phyloP scores from a whole-genome alignment of 352 stramenopile genomes.

The Pythium insidiosum region DNA sequence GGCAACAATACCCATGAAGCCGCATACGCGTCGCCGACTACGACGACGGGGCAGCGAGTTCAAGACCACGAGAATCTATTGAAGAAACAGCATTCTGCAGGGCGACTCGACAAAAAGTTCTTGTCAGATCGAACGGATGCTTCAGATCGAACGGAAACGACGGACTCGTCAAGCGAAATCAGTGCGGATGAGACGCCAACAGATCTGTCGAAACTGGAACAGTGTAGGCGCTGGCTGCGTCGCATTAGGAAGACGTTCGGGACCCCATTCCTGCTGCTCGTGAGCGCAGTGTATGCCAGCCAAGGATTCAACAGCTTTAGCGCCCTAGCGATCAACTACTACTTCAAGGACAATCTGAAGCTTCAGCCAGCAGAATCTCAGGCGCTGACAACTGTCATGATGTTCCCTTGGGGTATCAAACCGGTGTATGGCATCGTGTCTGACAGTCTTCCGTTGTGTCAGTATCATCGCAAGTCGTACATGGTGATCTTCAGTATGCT shows the following conservation, averaged over 20 bases:
- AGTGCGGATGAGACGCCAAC: neutral
- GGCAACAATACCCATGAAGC: neutral
- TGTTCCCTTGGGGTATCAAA: conserved; percentile 95
- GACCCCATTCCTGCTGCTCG: conserved; percentile 56
- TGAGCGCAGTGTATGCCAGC: conserved; percentile 88
- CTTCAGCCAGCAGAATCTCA: conserved; percentile 90
- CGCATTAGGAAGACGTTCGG: conserved; percentile 59
- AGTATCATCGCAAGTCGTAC: conserved; percentile 94
- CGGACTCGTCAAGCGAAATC: neutral
- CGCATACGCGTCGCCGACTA: conserved; percentile 1
- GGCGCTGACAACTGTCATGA: conserved; percentile 90
- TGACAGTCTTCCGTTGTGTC: conserved; percentile 92
- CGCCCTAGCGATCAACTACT: conserved; percentile 91
- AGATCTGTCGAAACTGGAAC: conserved; percentile 19
- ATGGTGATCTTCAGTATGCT: conserved; percentile 86
- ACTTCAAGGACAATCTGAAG: conserved; percentile 95
- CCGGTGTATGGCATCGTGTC: conserved; percentile 95
- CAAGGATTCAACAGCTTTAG: conserved; percentile 93
- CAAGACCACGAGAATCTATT: conserved; percentile 10
- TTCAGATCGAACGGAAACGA: conserved; percentile 13
- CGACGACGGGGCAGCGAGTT: neutral
- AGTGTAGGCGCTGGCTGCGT: conserved; percentile 39
- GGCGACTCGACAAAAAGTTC: too few relatives aligned
- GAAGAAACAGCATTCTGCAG: too few relatives aligned
- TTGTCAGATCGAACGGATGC: too few relatives aligned